Base-by-base conservation (phyloP, 2,329 filamentous ascomycete genomes). In the Ophiostoma novo-ulmi region DNA sequence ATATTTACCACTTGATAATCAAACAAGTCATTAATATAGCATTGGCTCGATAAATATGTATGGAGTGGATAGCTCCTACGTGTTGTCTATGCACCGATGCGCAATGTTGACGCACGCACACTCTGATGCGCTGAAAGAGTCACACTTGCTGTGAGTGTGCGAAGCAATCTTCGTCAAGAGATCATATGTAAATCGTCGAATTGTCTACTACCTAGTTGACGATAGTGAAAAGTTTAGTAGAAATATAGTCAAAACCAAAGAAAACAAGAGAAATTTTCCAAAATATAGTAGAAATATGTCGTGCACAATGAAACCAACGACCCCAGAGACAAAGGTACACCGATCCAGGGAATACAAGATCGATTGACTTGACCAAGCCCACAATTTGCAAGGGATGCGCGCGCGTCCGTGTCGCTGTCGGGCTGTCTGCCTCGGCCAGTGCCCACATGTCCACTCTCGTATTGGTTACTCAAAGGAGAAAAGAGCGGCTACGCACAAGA, bases 351-450 rank as follows among this genome's bases (percentile, higher is more conserved):
- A 35, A 36, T 63, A n/a, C 58, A 63, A 63, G 58, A 63, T 63
- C 35, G 58, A 63, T 63, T 63, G 58, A 63, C 55, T 61, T 36
- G 26, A 26, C 58, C 52, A 58, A 58, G n/a, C 58, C 58, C 44
- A 48, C 17, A 48, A 48, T n/a, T 48, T 20, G 5, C 44, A 48
- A 63, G 58, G 26, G 58, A 58, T 58, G 58, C 58, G 58, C 58
- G 55, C 55, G 58, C 58, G 58, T 63, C 58, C 58, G 26, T 68
- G 66, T 55, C 31, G 10, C 52, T 58, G 52, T 26, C 52, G 26
- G 52, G 22, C 52, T 58, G 52, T 58, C 52, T 55, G 52, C 52
- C 52, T 58, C 22, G 52, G 22, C 22, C 52, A 11, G 48, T 58
- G 52, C 8, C 52, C 52, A 58, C 52, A 58, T 58, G 52, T 22